Base-by-base conservation (phyloP, 2,329 filamentous ascomycete species). In the Apiospora rasikravindrae region DNA sequence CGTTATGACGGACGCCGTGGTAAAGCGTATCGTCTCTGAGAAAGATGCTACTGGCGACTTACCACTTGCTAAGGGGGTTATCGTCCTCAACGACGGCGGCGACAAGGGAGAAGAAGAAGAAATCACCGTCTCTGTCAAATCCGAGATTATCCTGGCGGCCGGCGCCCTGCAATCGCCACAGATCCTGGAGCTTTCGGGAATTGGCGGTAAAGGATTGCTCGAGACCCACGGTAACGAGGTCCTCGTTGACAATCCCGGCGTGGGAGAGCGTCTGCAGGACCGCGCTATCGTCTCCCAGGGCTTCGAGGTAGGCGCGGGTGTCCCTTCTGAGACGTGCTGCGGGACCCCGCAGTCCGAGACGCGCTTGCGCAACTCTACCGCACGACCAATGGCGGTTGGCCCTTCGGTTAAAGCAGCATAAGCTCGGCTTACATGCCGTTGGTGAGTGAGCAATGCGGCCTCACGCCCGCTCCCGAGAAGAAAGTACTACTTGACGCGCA, bases 201-300 rank as follows among this genome's bases (percentile, higher is more conserved):
- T 83, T n/a, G 82, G 82, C 51, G 79, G 82, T 57, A 77, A 80
- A 22, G 77, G 80, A 13, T 76, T 87, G 7, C 89, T 6, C 16
- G 16, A 10, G 71, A 79, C 29, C 77, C 78, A 47, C 80, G 82
- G 33, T 81, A 80, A 3, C 82, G 86, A 16, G 77, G 78, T 81
- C 6, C 73, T 84, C 2, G 78, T 86, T 45, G 81, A 85, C 64
- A 82, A 85, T 61, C 79, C 83, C 19, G 82, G 83, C 70, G 85
- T 88, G 3, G 86, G 86, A 37, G 80, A 83, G 72, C 81, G 86
- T 71, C 80, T 86, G 72, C 85, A 86, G 74, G 85, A 87, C 73
- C 85, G 87, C 70, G 77, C 81, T 53, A 80, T 82, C 51, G 80
- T 80, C 19, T 77, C 77, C 40, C 80, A 81, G 71, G 73, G 74